phyloP scores from a whole-genome alignment of 768 basidiomycete genomes.

The Lentinula boryana region DNA sequence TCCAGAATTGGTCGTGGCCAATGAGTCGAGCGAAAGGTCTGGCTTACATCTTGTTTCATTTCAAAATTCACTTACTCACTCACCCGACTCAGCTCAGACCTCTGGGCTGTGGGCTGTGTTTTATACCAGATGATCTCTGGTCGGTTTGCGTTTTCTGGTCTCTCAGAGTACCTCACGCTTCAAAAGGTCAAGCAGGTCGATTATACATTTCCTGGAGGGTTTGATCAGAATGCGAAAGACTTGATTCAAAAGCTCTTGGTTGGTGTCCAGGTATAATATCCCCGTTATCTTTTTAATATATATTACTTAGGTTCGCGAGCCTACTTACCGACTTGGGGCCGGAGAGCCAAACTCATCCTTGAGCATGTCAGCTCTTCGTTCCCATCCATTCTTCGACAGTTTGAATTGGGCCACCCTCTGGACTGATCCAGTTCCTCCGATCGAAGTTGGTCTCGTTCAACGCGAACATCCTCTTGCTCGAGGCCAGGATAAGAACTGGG shows the following conservation, averaged over 20 bases:
- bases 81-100: constrained; percentile 61
- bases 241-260: constrained; percentile 77
- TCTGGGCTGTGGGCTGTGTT: constrained; percentile 95
- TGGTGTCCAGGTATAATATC: constrained; percentile 14
- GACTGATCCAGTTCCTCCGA: constrained; percentile 51
- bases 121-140: constrained; percentile 92
- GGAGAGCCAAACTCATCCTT: constrained; percentile 30
- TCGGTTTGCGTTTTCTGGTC: constrained; percentile 84
- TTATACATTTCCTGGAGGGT: constrained; percentile 81
- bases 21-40: constrained; percentile 74
- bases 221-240: constrained; percentile 77
- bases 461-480: constrained; percentile 29
- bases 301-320: constrained; percentile 48
- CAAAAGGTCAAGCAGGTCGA: constrained; percentile 88
- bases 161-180: constrained; percentile 92
- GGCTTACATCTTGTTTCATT: constrained; percentile 10
- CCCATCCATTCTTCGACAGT: constrained; percentile 55
- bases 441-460: constrained; percentile 54
- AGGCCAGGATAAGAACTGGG: constrained; percentile 36
- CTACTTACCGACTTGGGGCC: constrained; percentile 54
- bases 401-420: constrained; percentile 63
- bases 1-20: constrained; percentile 74
- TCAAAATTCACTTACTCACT: constrained; percentile 6
- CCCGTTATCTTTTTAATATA: not conserved
- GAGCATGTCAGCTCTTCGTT: constrained; percentile 43